Evolutionary conservation across 1,284 basidiomycete species (phyloP).

Genomic region (Chondrostereum purpureum): DNA sequence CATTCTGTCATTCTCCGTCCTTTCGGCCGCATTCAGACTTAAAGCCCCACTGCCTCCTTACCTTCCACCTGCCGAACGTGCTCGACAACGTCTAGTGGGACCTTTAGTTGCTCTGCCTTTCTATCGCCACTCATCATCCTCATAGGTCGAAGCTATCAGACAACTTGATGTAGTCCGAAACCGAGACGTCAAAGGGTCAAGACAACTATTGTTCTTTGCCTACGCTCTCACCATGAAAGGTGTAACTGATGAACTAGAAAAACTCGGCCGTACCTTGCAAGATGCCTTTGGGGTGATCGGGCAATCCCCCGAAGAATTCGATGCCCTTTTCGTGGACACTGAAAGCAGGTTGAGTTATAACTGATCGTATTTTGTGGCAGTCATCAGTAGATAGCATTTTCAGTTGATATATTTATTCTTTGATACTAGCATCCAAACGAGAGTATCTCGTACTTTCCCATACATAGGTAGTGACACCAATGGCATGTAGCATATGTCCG

Average conservation of each 20-base stretch:
- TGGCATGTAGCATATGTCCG: too few relatives aligned
- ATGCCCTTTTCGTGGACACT: constrained; percentile 49
- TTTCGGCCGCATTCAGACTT: constrained; percentile 82
- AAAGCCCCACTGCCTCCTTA: constrained; percentile 93
- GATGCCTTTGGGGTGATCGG: constrained; percentile 86
- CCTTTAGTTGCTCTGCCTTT: constrained; percentile 36
- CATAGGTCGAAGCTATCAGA: constrained; percentile 74
- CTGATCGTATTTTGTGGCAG: background rate
- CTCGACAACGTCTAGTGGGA: constrained; percentile 74
- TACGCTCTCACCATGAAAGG: constrained; percentile 92
- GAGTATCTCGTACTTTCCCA: too few relatives aligned
- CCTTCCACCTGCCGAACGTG: constrained; percentile 84
- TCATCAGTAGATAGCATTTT: background rate
- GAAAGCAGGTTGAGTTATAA: background rate
- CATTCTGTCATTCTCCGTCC: constrained; percentile 84
- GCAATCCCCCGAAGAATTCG: constrained; percentile 61
- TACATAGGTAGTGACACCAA: too few relatives aligned
- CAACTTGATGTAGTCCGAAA: constrained; percentile 78
- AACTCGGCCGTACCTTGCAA: constrained; percentile 72
- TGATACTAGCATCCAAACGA: too few relatives aligned
- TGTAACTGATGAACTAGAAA: constrained; percentile 82
- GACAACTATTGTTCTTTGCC: constrained; percentile 88
- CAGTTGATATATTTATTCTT: too few relatives aligned
- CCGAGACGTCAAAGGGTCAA: constrained; percentile 65
- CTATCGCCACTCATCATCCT: constrained; percentile 1